Percentiles rank a stretch among this genome's conserved stretches.
These are phyloP conservation scores for Rhexocercosporidium sp. DNA, from an alignment of 2,329 filamentous ascomycete species.

Conservation along the genomic window DNA sequence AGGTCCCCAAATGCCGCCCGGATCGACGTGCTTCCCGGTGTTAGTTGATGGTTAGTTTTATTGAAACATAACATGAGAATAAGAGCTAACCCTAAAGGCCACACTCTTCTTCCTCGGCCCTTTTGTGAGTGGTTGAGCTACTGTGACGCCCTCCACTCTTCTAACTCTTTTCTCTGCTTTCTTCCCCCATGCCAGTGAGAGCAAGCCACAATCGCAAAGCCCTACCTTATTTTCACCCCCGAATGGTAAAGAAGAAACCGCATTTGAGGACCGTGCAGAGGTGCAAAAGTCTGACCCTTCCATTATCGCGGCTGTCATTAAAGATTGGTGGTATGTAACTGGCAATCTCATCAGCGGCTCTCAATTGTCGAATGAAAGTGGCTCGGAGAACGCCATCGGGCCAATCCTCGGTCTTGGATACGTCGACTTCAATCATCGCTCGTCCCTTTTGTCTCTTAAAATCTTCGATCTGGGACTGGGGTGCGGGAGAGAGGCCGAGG, in stretches of 20 bases:
- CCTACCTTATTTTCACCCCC: conserved; percentile 34
- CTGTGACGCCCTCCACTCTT: background rate
- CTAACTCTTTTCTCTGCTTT: background rate
- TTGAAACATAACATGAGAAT: conserved; percentile 5
- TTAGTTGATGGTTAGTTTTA: conserved; percentile 2
- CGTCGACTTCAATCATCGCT: background rate
- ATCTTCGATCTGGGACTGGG: background rate
- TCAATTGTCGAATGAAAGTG: background rate
- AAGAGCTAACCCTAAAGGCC: background rate
- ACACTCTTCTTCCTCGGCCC: conserved; percentile 7
- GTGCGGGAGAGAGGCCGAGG: background rate
- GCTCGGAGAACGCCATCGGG: conserved; percentile 1
- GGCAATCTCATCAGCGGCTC: background rate
- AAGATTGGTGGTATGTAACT: background rate
- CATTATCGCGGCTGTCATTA: conserved; percentile 3
- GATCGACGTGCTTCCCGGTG: conserved; percentile 26
- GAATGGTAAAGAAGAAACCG: background rate
- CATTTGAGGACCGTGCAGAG: background rate
- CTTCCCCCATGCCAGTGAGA: background rate
- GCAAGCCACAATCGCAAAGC: conserved; percentile 23
- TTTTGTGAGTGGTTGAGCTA: background rate
- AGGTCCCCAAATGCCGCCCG: conserved; percentile 20
- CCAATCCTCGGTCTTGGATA: conserved; percentile 10
- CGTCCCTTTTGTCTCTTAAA: background rate
- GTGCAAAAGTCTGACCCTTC: background rate